Conservation (phyloP, 257 asterid species). For the Echites panduratus region DNA sequence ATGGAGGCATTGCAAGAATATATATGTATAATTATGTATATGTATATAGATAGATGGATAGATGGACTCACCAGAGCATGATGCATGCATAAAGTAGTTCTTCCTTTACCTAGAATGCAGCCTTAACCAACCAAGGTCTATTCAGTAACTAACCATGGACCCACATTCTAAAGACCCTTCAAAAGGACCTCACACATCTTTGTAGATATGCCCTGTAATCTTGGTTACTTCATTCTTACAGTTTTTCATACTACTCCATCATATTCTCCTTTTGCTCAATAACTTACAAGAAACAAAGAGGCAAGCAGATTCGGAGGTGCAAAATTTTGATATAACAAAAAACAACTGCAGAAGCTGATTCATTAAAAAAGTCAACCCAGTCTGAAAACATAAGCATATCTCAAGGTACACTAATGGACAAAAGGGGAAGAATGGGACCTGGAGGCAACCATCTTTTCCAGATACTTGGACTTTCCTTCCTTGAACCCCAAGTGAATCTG, state of each 20-base stretch:
- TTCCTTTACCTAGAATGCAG: neutral
- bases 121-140: neutral
- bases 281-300: neutral
- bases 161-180: neutral
- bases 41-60: too few relatives aligned
- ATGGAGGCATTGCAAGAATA: neutral
- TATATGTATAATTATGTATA: neutral
- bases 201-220: neutral
- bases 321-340: neutral
- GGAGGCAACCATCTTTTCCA: slow-evolving; percentile 57
- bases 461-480: slow-evolving; percentile 67
- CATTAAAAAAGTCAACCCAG: neutral
- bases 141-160: neutral
- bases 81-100: neutral
- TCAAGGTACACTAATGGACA: neutral
- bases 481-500: slow-evolving; percentile 92
- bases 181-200: neutral
- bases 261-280: neutral
- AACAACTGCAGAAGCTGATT: neutral
- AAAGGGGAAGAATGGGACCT: slow-evolving; percentile 30
- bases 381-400: neutral
- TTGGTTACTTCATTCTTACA: neutral
- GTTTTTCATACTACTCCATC: neutral
- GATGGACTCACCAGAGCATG: neutral
- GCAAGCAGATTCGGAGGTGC: neutral